Evolutionary conservation across 2,329 filamentous ascomycete genomes (phyloP).

Genomic region (Parastagonospora avenae): DNA sequence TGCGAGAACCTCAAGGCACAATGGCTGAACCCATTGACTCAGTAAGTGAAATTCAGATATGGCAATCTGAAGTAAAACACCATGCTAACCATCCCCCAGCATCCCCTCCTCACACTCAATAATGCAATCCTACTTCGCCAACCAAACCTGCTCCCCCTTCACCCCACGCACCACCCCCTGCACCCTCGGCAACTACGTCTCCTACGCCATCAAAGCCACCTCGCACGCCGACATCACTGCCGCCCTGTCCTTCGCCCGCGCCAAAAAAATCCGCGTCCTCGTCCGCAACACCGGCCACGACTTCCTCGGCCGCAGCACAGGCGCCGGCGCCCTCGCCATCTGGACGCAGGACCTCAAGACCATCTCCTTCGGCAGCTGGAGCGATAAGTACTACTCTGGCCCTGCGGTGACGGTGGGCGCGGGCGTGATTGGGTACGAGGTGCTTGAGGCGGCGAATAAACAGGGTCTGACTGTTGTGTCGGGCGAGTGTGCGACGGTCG

Average conservation of each 20-base stretch:
- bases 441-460: conserved; percentile 23
- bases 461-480: conserved; percentile 10
- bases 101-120: conserved; percentile 16
- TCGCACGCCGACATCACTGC: conserved; percentile 5
- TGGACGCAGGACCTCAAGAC: conserved; percentile 26
- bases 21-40: conserved; percentile 15
- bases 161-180: conserved; percentile 14
- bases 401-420: conserved; percentile 4
- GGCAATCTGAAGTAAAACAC: background rate
- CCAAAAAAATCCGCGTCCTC: conserved; percentile 33
- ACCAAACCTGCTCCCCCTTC: conserved; percentile 23
- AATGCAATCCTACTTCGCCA: conserved; percentile 22
- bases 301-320: conserved; percentile 31
- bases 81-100: conserved; percentile 7
- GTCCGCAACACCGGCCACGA: conserved; percentile 24
- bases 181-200: conserved; percentile 32
- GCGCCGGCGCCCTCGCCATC: conserved; percentile 18
- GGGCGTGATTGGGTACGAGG: conserved; percentile 11
- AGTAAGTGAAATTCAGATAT: conserved; percentile 22
- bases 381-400: conserved; percentile 2
- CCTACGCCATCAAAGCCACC: conserved; percentile 46
- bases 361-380: conserved; percentile 5
- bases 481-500: conserved; percentile 47
- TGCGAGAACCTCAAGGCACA: conserved; percentile 21
- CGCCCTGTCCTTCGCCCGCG: conserved; percentile 30